Percentiles rank a stretch among this genome's conserved stretches.
phyloP scores from a whole-genome alignment of 106 monocot genomes.

The Posidonia australis region DNA sequence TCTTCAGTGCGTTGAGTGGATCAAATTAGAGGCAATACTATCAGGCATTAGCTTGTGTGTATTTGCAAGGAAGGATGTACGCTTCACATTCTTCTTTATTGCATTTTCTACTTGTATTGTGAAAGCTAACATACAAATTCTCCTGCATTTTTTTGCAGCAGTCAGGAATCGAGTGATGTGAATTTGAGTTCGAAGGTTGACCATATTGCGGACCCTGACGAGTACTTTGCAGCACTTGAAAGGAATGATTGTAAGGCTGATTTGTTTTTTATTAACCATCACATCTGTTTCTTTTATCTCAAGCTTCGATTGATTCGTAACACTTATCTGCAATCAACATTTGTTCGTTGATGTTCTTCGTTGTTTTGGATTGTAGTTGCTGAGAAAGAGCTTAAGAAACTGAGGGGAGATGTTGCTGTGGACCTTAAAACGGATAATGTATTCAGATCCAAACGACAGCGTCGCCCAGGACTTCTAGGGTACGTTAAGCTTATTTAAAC shows the following conservation, averaged over 20 bases:
- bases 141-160: background rate
- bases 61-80: too few relatives aligned
- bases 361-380: conserved; percentile 9
- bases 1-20: too few relatives aligned
- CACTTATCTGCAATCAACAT: background rate
- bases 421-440: background rate
- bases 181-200: background rate
- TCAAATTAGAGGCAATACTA: too few relatives aligned
- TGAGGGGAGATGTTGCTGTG: background rate
- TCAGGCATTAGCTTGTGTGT: too few relatives aligned
- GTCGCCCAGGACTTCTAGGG: conserved; percentile 5
- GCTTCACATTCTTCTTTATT: too few relatives aligned
- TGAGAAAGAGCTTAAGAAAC: conserved; percentile 11
- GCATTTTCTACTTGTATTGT: too few relatives aligned
- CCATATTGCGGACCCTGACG: conserved; percentile 5
- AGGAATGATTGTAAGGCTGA: conserved; percentile 6
- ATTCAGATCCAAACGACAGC: background rate
- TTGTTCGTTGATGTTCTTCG: background rate
- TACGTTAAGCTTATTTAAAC: background rate
- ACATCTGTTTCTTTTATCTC: background rate
- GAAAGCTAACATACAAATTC: too few relatives aligned
- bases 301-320: background rate
- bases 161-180: background rate
- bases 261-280: background rate
- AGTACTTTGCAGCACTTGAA: conserved; percentile 5